A percentile compares a stretch with the other conserved stretches of the same genome.
Conservation (phyloP, 129 eudicot genomes). For the Glebionis coronaria region DNA sequence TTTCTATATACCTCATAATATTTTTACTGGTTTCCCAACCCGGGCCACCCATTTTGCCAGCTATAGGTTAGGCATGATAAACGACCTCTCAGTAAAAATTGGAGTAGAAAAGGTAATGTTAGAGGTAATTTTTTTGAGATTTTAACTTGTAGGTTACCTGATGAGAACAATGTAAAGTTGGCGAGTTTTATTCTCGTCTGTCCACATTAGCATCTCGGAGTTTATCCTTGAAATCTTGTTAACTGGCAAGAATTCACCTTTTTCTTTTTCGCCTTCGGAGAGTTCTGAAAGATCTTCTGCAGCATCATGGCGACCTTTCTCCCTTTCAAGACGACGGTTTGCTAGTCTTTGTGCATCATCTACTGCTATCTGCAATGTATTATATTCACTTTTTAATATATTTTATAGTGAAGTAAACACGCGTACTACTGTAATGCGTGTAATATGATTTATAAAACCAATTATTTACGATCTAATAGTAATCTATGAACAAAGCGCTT, state of each 20-base stretch:
- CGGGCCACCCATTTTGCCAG: too few relatives aligned
- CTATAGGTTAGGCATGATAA: background rate
- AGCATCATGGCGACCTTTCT: conserved; percentile 70
- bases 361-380: conserved; percentile 55
- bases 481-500: background rate
- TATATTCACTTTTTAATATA: background rate
- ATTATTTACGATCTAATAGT: background rate
- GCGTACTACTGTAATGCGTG: background rate
- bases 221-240: conserved; percentile 50
- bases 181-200: conserved; percentile 47
- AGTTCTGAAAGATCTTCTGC: conserved; percentile 72
- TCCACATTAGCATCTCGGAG: conserved; percentile 67
- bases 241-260: conserved; percentile 31
- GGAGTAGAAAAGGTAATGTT: background rate
- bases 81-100: background rate
- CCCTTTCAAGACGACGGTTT: conserved; percentile 52
- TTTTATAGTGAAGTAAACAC: conserved; percentile 6
- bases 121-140: background rate
- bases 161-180: conserved; percentile 73
- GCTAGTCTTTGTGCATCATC: conserved; percentile 61
- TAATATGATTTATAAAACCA: background rate
- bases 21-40: too few relatives aligned
- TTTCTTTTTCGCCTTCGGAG: conserved; percentile 73
- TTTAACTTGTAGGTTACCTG: conserved; percentile 42
- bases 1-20: too few relatives aligned